A percentile compares a stretch with the other conserved stretches of the same genome.
phyloP scores from a whole-genome alignment of 208 protist genomes.

The Acanthamoeba triangularis region DNA sequence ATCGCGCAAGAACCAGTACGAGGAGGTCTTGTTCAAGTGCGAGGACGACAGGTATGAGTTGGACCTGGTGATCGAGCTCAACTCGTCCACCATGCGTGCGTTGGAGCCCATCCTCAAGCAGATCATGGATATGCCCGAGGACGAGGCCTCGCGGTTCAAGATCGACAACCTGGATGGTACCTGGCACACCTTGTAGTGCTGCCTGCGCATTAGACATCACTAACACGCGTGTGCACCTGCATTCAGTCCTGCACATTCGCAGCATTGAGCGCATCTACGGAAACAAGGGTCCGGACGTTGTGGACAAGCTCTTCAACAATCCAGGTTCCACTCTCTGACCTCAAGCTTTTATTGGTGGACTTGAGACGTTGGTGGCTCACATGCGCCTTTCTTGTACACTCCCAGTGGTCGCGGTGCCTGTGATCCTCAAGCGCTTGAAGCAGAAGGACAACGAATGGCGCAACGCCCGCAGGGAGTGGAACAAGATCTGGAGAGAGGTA shows the following conservation, averaged over 20 bases:
- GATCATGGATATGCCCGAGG: conserved; percentile 79
- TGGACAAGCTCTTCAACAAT: conserved; percentile 77
- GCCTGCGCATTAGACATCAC: not conserved
- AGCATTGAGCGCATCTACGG: conserved; percentile 91
- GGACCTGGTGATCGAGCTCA: conserved; percentile 91
- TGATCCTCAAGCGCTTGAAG: conserved; percentile 91
- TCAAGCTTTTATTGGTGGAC: not conserved
- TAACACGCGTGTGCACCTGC: not conserved
- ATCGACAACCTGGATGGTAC: conserved; percentile 48
- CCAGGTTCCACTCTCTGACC: not conserved
- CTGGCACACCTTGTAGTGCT: not conserved
- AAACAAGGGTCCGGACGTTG: conserved; percentile 84
- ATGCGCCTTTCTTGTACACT: not conserved
- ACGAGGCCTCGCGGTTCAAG: conserved; percentile 68
- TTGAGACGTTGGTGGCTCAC: too few species aligned
- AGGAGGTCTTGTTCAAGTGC: conserved; percentile 90
- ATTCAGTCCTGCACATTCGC: conserved; percentile 82
- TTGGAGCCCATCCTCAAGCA: conserved; percentile 87
- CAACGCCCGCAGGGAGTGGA: conserved; percentile 88
- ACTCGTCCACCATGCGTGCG: conserved; percentile 88
- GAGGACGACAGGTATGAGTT: conserved; percentile 88
- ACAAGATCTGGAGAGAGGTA: conserved; percentile 91
- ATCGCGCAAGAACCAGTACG: conserved; percentile 91
- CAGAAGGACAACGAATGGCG: conserved; percentile 92
- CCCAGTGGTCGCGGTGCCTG: conserved; percentile 83